A percentile compares a stretch with the other conserved stretches of the same genome.
phyloP scores from a whole-genome alignment of 805 yeast species.

The Candida ulmi region DNA sequence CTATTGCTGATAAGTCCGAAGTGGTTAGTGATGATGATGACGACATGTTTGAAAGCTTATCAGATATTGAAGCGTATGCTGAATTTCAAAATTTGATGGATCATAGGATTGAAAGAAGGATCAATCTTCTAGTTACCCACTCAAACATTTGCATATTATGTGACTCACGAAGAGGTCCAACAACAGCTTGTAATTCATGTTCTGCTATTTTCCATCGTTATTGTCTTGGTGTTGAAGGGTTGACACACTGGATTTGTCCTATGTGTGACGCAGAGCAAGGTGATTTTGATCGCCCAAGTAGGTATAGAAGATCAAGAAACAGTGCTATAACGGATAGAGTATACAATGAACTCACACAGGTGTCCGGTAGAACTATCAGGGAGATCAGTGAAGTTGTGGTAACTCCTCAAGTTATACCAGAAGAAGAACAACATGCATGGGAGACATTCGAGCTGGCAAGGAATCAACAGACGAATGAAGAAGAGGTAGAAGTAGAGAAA shows the following conservation, averaged over 20 bases:
- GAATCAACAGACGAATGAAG: not conserved
- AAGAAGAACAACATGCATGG: constrained; percentile 21
- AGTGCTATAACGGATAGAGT: constrained; percentile 24
- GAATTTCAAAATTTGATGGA: not conserved
- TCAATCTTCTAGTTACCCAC: constrained; percentile 15
- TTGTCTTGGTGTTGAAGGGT: constrained; percentile 31
- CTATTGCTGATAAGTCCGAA: constrained; percentile 10
- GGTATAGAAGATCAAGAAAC: constrained; percentile 20
- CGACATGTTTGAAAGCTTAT: constrained; percentile 16
- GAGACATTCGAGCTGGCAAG: constrained; percentile 17
- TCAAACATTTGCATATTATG: constrained; percentile 21
- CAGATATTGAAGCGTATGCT: constrained; percentile 3
- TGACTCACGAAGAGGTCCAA: constrained; percentile 14
- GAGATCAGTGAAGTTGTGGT: constrained; percentile 10
- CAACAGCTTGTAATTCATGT: constrained; percentile 27
- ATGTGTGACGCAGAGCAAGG: constrained; percentile 41
- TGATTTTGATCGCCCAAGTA: constrained; percentile 12
- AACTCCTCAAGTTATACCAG: constrained; percentile 7
- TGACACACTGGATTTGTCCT: constrained; percentile 42
- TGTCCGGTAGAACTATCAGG: too few relatives aligned
- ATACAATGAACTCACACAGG: constrained; percentile 10
- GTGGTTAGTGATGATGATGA: constrained; percentile 3
- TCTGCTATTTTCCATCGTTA: constrained; percentile 33
- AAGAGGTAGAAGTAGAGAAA: not conserved
- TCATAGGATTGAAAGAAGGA: constrained; percentile 13